Conservation (phyloP, 2,329 filamentous ascomycete species). For the Fusarium camptoceras region DNA sequence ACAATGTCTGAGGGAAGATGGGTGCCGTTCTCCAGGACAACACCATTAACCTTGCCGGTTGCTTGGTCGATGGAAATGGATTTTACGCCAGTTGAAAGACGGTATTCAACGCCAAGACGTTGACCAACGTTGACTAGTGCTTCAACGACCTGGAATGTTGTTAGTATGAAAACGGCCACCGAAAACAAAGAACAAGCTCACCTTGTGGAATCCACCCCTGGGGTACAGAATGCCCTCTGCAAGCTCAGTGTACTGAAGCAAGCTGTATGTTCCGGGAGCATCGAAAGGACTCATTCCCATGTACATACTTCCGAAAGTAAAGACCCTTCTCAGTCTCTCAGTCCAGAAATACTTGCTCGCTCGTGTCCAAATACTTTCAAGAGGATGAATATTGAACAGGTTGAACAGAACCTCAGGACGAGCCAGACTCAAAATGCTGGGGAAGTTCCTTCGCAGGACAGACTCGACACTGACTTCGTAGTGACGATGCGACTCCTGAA, state of each 20-base stretch:
- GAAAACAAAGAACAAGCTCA: not conserved
- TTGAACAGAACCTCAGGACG: conserved; percentile 69
- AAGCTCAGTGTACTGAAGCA: conserved; percentile 79
- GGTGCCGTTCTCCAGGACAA: conserved; percentile 68
- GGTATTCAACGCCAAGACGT: conserved; percentile 71
- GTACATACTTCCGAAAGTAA: conserved; percentile 85
- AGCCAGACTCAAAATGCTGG: conserved; percentile 67
- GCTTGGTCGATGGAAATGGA: conserved; percentile 62
- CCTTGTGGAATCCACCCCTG: conserved; percentile 74
- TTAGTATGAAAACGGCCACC: not conserved
- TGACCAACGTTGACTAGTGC: conserved; percentile 73
- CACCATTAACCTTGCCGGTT: conserved; percentile 63
- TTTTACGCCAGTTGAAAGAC: conserved; percentile 68
- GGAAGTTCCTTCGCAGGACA: conserved; percentile 76
- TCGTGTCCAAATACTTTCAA: conserved; percentile 76
- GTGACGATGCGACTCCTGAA: conserved; percentile 75
- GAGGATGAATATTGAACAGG: conserved; percentile 72
- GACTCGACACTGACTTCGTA: conserved; percentile 76
- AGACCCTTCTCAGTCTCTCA: conserved; percentile 75
- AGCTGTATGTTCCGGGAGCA: conserved; percentile 78
- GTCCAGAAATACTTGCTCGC: conserved; percentile 76
- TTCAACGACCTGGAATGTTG: conserved; percentile 61
- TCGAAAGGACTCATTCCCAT: conserved; percentile 85
- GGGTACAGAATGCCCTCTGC: conserved; percentile 84
- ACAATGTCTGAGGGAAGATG: conserved; percentile 72